Conservation (phyloP, 2,329 filamentous ascomycete genomes). For the Penicillium frequentans region DNA sequence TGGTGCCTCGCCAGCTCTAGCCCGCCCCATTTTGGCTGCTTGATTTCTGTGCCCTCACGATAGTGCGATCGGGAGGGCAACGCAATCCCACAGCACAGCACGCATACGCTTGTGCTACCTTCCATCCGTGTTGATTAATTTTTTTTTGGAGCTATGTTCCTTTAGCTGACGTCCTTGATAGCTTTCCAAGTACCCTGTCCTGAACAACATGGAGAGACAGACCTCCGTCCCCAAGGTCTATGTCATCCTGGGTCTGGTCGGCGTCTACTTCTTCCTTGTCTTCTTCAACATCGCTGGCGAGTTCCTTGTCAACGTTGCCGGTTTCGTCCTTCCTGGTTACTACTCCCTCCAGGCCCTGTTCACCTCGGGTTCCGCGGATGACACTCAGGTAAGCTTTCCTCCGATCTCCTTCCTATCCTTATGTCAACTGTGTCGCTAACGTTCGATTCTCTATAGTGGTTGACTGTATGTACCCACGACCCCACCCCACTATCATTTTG, state of each 20-base stretch:
- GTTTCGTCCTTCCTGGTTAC: conserved; percentile 65
- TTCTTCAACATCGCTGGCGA: conserved; percentile 72
- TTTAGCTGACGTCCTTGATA: conserved; percentile 31
- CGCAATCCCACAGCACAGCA: background rate
- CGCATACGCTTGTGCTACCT: background rate
- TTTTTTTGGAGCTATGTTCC: background rate
- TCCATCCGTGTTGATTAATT: background rate
- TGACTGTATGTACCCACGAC: conserved; percentile 51
- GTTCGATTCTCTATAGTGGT: conserved; percentile 50
- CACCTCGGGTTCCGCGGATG: conserved; percentile 59
- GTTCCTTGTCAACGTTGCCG: conserved; percentile 67
- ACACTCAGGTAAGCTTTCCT: conserved; percentile 58
- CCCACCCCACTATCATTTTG: conserved; percentile 5
- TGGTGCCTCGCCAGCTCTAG: conserved; percentile 20
- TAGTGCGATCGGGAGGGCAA: conserved; percentile 1
- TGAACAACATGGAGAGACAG: conserved; percentile 69
- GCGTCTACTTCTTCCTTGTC: conserved; percentile 68
- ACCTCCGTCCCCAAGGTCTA: conserved; percentile 69
- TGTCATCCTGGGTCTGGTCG: conserved; percentile 62
- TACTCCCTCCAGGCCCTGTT: conserved; percentile 67
- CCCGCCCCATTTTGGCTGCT: conserved; percentile 11
- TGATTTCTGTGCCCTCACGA: conserved; percentile 3
- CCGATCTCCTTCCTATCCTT: background rate
- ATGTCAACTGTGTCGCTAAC: conserved; percentile 14
- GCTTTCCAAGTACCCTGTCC: conserved; percentile 66